Base-by-base conservation (phyloP, 352 stramenopile species). In the Pythium insidiosum region DNA sequence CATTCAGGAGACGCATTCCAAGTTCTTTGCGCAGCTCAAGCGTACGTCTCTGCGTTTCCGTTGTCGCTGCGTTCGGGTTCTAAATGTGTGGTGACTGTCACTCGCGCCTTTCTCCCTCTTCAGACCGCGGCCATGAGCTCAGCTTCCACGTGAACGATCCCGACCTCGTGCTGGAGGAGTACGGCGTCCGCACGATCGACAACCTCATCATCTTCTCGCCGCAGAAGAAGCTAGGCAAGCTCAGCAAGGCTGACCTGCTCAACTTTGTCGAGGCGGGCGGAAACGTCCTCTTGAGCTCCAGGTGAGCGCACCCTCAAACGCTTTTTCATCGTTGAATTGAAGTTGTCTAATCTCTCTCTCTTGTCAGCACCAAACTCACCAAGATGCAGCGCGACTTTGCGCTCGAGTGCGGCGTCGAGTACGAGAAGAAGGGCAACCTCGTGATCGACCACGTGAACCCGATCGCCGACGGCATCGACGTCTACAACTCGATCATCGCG, bases 141-240 rank as follows among this genome's bases (percentile, higher is more conserved):
- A 58, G 60, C 39, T 89, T 82, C 52, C 66, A 72, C 44, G 46
- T 69, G 6, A 72, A 68, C 33, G 72, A 83, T 13, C 56, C 77
- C 34, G 48, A 64, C 26, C 50, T 95, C 16, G 38, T 56, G 31
- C 67, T 96, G 2, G 72, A 80, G n/a, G 58, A 70, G 48, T 97
- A 88, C 62, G 87, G 87, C 42, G 85, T 94, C 59, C 72, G 66
- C 35, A 54, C 71, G 38, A 96, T 83, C 56, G 88, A 97, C 47
- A 90, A 97, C 56, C 63, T 97, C 49, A 63, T 97, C 42, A 56
- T 96, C 42, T 87, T 96, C 42, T 84, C 84, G 29, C 84, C 86
- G 21, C 63, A 85, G 38, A 88, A 88, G 66, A 85, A 82, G 47
- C 63, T 84, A 18, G 70, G 66, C 18, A 68, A 66, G 39, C 63